Conservation (phyloP, 208 protist species). For the Herpetomonas samuelpessoai region DNA sequence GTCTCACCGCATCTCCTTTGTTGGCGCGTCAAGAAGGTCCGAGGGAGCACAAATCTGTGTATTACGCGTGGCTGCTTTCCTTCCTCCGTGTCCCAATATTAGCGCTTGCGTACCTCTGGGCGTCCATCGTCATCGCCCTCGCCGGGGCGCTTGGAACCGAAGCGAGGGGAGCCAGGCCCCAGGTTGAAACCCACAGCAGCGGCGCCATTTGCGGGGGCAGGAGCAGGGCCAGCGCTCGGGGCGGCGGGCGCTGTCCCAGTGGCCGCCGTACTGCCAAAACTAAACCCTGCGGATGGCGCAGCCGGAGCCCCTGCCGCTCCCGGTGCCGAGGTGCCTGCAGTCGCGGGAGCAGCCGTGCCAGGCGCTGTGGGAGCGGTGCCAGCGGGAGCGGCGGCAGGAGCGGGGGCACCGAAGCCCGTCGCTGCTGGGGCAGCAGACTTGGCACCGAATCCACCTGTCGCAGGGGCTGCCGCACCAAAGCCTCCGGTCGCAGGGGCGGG, state of each 20-base stretch:
- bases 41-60: too few relatives aligned
- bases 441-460: constrained; percentile 17
- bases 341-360: constrained; percentile 10
- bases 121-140: constrained; percentile 7
- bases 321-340: not conserved
- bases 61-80: too few relatives aligned
- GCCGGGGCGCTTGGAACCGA: not conserved
- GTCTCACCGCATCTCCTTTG: too few relatives aligned
- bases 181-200: constrained; percentile 11
- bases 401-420: constrained; percentile 1
- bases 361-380: constrained; percentile 3
- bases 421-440: constrained; percentile 7
- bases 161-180: constrained; percentile 4
- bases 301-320: constrained; percentile 9
- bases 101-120: constrained; percentile 12
- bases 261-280: constrained; percentile 4
- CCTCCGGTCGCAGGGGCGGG: constrained; percentile 14
- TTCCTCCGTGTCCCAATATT: too few relatives aligned
- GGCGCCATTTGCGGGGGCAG: constrained; percentile 4
- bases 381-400: constrained; percentile 14
- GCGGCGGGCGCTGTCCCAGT: constrained; percentile 4
- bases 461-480: constrained; percentile 18
- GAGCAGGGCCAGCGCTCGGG: constrained; percentile 6
- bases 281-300: constrained; percentile 15
- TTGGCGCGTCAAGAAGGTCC: too few relatives aligned